phyloP scores from a whole-genome alignment of 192 early-diverging fungal species.

The Podila epicladia region DNA sequence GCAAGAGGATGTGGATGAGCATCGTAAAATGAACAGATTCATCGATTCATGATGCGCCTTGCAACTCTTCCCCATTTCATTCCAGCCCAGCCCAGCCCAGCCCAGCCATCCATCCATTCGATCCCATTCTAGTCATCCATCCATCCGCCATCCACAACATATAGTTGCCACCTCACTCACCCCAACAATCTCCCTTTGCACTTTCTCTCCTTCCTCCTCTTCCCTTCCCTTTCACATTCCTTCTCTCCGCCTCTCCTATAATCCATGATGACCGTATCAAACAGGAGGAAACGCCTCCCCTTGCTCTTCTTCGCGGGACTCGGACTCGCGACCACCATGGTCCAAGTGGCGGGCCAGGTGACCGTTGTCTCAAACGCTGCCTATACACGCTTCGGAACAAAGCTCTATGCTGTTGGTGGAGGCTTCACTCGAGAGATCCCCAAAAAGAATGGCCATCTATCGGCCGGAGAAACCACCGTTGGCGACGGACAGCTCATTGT shows the following conservation, averaged over 20 bases:
- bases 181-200: too few species aligned
- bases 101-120: too few species aligned
- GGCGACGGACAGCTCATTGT: conserved; percentile 9
- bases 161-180: too few species aligned
- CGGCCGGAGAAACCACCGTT: background rate
- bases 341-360: background rate
- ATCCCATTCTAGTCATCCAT: too few species aligned
- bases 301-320: background rate
- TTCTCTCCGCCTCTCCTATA: background rate
- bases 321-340: background rate
- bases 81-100: too few species aligned
- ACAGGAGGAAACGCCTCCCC: background rate
- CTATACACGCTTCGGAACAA: background rate
- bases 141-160: too few species aligned
- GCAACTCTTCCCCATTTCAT: too few species aligned
- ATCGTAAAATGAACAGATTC: too few species aligned
- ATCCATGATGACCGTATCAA: background rate
- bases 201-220: too few species aligned
- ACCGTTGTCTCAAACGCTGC: background rate
- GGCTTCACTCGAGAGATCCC: conserved; percentile 2
- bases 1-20: too few species aligned
- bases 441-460: background rate
- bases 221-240: too few species aligned
- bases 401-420: conserved; percentile 4
- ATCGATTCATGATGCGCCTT: too few species aligned